Evolutionary conservation across 768 basidiomycete species (phyloP).

Genomic region (Termitomyces sp.): DNA sequence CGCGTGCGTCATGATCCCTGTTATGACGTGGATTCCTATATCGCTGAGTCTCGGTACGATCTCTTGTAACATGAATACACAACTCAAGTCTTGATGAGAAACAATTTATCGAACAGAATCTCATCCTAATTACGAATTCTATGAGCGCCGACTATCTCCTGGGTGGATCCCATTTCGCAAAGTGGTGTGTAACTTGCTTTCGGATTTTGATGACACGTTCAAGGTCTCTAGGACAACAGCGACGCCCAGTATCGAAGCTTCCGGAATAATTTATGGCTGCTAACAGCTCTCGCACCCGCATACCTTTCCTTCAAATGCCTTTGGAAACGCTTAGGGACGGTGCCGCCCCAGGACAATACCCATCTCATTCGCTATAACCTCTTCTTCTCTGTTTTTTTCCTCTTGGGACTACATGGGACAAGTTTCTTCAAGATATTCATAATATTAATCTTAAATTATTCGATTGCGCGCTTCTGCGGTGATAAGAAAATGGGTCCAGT

Average conservation of each 20-base stretch:
- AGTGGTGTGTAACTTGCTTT: slow-evolving; percentile 50
- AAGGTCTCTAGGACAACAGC: slow-evolving; percentile 70
- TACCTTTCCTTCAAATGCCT: slow-evolving; percentile 54
- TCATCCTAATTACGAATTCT: slow-evolving; percentile 83
- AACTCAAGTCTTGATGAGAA: background rate
- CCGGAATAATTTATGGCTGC: slow-evolving; percentile 68
- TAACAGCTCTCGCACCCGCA: slow-evolving; percentile 40
- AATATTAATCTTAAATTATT: slow-evolving; percentile 70
- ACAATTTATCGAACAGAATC: slow-evolving; percentile 36
- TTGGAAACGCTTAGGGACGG: slow-evolving; percentile 30
- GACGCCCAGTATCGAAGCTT: slow-evolving; percentile 90
- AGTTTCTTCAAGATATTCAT: slow-evolving; percentile 71
- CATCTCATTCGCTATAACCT: slow-evolving; percentile 53
- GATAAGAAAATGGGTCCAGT: slow-evolving; percentile 42
- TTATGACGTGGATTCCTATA: slow-evolving; percentile 78
- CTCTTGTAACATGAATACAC: too few species aligned
- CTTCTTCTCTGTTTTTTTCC: slow-evolving; percentile 55
- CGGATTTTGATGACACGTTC: slow-evolving; percentile 4
- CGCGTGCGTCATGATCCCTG: too few species aligned
- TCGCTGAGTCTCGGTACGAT: slow-evolving; percentile 66
- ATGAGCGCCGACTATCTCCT: slow-evolving; percentile 46
- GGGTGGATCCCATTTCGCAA: slow-evolving; percentile 83
- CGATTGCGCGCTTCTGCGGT: slow-evolving; percentile 42
- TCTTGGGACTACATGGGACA: slow-evolving; percentile 75
- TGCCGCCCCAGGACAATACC: slow-evolving; percentile 19